phyloP scores from a whole-genome alignment of 805 yeast species.

The Lachancea quebecensis region DNA sequence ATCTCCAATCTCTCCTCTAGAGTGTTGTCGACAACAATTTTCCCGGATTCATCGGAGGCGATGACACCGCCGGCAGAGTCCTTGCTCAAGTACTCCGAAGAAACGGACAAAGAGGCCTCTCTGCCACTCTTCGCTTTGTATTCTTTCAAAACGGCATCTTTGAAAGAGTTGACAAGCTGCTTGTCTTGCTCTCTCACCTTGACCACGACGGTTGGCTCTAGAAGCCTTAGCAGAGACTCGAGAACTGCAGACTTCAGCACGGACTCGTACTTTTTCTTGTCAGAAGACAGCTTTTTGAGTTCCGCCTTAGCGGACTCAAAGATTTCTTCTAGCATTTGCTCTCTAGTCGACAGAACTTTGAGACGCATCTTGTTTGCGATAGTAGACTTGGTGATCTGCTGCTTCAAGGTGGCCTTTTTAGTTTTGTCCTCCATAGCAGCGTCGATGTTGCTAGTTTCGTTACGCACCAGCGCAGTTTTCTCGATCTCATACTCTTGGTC shows the following conservation, averaged over 20 bases:
- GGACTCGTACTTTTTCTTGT: conserved; percentile 58
- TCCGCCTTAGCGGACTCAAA: conserved; percentile 62
- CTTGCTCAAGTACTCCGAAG: conserved; percentile 53
- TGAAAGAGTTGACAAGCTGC: conserved; percentile 35
- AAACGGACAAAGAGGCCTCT: conserved; percentile 48
- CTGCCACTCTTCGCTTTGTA: conserved; percentile 58
- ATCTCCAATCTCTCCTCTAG: conserved; percentile 87
- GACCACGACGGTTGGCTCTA: conserved; percentile 63
- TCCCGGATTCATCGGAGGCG: conserved; percentile 62
- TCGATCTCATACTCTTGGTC: conserved; percentile 98
- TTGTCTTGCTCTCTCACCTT: conserved; percentile 41
- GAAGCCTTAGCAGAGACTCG: conserved; percentile 64
- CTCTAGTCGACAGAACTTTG: conserved; percentile 80
- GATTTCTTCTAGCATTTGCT: conserved; percentile 66
- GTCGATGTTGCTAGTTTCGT: conserved; percentile 87
- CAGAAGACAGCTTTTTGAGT: conserved; percentile 47
- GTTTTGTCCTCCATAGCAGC: conserved; percentile 68
- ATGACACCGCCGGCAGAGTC: conserved; percentile 76
- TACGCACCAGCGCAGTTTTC: conserved; percentile 88
- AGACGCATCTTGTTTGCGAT: conserved; percentile 93
- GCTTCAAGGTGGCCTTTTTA: conserved; percentile 87
- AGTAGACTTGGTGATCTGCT: conserved; percentile 92
- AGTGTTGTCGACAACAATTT: conserved; percentile 86
- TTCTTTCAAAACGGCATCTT: conserved; percentile 51
- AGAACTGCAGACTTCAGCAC: conserved; percentile 72